Conservation (phyloP, 352 stramenopile genomes). For the Globisporangium yorkense region DNA sequence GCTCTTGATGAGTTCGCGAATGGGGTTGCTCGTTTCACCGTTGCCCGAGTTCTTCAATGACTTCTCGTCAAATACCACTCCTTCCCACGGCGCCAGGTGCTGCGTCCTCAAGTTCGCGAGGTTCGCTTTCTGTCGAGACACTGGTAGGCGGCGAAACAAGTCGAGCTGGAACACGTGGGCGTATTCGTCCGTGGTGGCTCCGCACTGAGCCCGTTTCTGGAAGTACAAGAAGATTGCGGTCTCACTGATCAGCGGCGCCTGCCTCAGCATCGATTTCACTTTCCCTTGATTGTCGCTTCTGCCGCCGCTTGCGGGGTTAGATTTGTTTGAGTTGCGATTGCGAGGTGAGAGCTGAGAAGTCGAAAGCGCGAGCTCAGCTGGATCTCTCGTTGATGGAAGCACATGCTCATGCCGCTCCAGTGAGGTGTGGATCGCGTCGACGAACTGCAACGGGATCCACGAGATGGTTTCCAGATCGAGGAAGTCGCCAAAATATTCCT, state of each 20-base stretch:
- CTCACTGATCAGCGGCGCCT: slow-evolving; percentile 24
- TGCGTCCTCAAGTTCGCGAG: not conserved
- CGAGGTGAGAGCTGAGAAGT: not conserved
- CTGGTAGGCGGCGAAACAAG: slow-evolving; percentile 27
- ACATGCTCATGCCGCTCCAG: slow-evolving; percentile 35
- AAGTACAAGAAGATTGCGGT: slow-evolving; percentile 37
- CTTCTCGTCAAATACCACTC: slow-evolving; percentile 21
- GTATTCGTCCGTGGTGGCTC: slow-evolving; percentile 29
- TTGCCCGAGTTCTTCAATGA: not conserved
- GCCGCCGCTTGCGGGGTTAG: not conserved
- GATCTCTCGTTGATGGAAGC: slow-evolving; percentile 9
- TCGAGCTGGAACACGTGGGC: slow-evolving; percentile 49
- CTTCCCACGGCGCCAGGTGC: slow-evolving; percentile 30
- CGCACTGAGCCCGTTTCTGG: slow-evolving; percentile 22
- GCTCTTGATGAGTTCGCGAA: slow-evolving; percentile 20
- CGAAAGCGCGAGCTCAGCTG: not conserved
- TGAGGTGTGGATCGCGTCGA: slow-evolving; percentile 31
- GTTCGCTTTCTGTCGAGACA: not conserved
- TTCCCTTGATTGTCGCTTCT: not conserved
- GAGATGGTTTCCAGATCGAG: slow-evolving; percentile 53
- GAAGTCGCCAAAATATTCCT: slow-evolving; percentile 39
- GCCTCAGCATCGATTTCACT: not conserved
- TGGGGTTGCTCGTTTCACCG: not conserved
- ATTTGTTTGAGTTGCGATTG: not conserved
- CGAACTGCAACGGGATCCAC: slow-evolving; percentile 40